Evolutionary conservation across 169 alveolate genomes (phyloP).

Genomic region (Cryptosporidium sp.): DNA sequence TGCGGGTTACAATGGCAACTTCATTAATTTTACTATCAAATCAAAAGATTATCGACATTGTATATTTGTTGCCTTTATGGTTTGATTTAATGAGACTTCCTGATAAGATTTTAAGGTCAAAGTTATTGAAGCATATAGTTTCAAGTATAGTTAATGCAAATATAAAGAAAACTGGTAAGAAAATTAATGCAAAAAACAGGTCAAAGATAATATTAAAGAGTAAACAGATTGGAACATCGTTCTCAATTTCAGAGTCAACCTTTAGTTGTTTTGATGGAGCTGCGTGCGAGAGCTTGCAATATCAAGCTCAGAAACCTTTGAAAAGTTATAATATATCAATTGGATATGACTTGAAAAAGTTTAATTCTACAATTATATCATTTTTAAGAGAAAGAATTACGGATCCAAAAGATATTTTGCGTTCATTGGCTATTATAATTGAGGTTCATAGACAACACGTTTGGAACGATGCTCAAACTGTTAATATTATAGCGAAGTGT

Average conservation of each 20-base stretch:
- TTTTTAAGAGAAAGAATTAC: constrained; percentile 33
- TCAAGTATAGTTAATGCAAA: constrained; percentile 38
- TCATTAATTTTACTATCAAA: constrained; percentile 50
- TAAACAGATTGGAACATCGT: constrained; percentile 21
- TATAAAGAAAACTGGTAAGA: constrained; percentile 13
- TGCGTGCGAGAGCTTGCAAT: background rate
- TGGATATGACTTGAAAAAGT: constrained; percentile 37
- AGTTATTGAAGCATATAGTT: constrained; percentile 49
- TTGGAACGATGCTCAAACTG: constrained; percentile 79
- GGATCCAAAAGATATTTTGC: constrained; percentile 30
- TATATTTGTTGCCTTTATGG: constrained; percentile 63
- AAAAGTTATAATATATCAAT: constrained; percentile 49
- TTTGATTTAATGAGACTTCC: constrained; percentile 72
- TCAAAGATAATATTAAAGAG: constrained; percentile 12
- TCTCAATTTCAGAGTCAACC: background rate
- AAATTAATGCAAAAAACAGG: background rate
- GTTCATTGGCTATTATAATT: constrained; percentile 79
- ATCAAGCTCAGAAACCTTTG: background rate
- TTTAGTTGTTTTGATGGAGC: background rate
- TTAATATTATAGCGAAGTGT: constrained; percentile 78
- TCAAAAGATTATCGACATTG: constrained; percentile 62
- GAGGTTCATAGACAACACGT: constrained; percentile 79
- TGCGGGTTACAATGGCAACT: constrained; percentile 49
- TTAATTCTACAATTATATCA: constrained; percentile 36
- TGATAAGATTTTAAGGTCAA: constrained; percentile 28